These are phyloP conservation scores for Teratosphaeriaceae sp. DNA, from an alignment of 2,329 filamentous ascomycete genomes.

Conservation along the genomic window DNA sequence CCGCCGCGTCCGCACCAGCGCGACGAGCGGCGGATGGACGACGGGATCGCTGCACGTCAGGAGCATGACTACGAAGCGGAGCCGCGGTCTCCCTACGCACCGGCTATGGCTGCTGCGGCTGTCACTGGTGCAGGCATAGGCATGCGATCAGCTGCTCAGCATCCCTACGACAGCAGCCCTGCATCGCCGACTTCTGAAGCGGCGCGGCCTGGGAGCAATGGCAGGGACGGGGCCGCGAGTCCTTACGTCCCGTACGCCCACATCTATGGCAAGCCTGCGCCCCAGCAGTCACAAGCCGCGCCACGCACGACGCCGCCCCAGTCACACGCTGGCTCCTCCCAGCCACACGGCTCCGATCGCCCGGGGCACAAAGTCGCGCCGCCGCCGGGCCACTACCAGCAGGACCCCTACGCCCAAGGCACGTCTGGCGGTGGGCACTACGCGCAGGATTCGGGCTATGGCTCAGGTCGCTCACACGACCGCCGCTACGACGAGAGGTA, in stretches of 20 bases:
- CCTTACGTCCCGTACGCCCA: constrained; percentile 31
- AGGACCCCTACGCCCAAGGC: constrained; percentile 24
- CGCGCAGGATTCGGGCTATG: constrained; percentile 10
- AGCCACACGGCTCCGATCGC: constrained; percentile 19
- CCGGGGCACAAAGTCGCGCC: constrained; percentile 14
- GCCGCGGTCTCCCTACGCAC: constrained; percentile 1
- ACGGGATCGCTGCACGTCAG: constrained; percentile 8
- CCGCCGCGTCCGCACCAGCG: constrained; percentile 12
- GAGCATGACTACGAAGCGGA: constrained; percentile 10
- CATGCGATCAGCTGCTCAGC: constrained; percentile 8
- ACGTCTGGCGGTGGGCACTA: constrained; percentile 7
- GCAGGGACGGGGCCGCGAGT: constrained; percentile 11
- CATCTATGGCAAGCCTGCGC: constrained; percentile 22
- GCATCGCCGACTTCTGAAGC: not conserved
- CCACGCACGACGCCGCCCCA: constrained; percentile 13
- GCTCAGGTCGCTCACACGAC: constrained; percentile 11
- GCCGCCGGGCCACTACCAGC: constrained; percentile 18
- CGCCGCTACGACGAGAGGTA: constrained; percentile 8
- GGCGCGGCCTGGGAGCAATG: constrained; percentile 1
- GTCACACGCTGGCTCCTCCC: constrained; percentile 17
- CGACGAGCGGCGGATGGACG: constrained; percentile 8
- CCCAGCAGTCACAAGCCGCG: constrained; percentile 1
- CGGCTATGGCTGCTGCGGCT: constrained; percentile 7
- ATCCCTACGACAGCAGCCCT: constrained; percentile 8
- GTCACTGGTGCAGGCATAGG: constrained; percentile 1